Conservation (phyloP, 768 basidiomycete genomes). For the Basidioascus undulatus region DNA sequence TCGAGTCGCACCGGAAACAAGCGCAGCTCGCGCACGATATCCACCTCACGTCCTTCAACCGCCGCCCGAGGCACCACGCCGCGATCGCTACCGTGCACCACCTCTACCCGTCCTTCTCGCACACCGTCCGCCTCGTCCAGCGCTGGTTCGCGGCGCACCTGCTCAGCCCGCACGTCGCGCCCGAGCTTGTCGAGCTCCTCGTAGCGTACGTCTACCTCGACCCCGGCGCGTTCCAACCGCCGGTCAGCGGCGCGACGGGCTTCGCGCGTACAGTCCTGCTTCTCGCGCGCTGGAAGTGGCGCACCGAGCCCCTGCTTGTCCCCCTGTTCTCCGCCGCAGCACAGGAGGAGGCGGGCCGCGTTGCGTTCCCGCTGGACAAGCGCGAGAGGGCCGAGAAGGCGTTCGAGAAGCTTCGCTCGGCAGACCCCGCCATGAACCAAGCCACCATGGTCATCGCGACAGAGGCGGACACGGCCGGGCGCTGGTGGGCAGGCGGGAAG, state of each 20-base stretch:
- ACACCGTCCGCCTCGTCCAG: constrained; percentile 68
- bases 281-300: constrained; percentile 40
- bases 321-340: constrained; percentile 33
- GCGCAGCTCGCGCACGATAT: constrained; percentile 33
- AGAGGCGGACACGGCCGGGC: constrained; percentile 45
- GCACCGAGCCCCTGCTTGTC: constrained; percentile 38
- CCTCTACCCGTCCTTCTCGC: constrained; percentile 49
- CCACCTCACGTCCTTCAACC: constrained; percentile 47
- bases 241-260: constrained; percentile 36
- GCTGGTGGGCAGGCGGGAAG: constrained; percentile 45
- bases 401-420: constrained; percentile 16
- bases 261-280: constrained; percentile 51
- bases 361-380: constrained; percentile 16
- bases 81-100: constrained; percentile 59
- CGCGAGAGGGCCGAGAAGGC: constrained; percentile 15
- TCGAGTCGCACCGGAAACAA: constrained; percentile 26
- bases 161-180: constrained; percentile 41
- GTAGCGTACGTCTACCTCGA: constrained; percentile 54
- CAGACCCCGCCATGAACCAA: constrained; percentile 20
- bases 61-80: constrained; percentile 62
- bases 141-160: constrained; percentile 81
- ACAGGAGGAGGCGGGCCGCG: constrained; percentile 13
- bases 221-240: constrained; percentile 23
- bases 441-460: constrained; percentile 55
- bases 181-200: constrained; percentile 63